phyloP scores from a whole-genome alignment of 805 yeast genomes.

The Metschnikowia rubicola region DNA sequence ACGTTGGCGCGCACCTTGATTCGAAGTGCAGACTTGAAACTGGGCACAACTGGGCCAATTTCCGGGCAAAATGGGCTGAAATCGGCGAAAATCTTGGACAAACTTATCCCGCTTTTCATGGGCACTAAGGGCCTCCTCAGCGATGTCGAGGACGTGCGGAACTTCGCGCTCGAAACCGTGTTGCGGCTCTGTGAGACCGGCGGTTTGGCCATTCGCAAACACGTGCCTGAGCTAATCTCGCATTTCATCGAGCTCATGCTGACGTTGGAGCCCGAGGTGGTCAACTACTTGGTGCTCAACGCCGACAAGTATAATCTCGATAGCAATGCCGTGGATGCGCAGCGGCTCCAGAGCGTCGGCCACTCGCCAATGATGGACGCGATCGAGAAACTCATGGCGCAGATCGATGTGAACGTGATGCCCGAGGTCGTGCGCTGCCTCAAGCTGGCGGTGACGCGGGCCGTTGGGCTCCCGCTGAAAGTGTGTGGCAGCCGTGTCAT shows the following conservation, averaged over 20 bases:
- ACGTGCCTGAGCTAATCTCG: conserved; percentile 63
- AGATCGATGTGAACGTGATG: conserved; percentile 48
- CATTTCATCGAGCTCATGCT: conserved; percentile 74
- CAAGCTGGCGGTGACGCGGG: conserved; percentile 53
- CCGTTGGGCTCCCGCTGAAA: conserved; percentile 90
- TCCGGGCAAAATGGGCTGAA: conserved; percentile 33
- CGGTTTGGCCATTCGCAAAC: conserved; percentile 59
- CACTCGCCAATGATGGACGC: conserved; percentile 88
- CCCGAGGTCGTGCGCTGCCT: conserved; percentile 48
- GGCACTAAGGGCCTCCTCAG: conserved; percentile 78
- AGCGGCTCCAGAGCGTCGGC: conserved; percentile 68
- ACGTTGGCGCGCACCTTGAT: conserved; percentile 61
- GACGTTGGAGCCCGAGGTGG: conserved; percentile 84
- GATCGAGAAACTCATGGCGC: conserved; percentile 63
- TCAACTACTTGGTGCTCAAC: conserved; percentile 80
- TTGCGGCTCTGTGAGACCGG: conserved; percentile 64
- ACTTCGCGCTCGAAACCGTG: conserved; percentile 73
- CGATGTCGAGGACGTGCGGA: conserved; percentile 80
- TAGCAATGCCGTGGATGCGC: conserved; percentile 69
- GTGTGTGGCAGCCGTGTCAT: conserved; percentile 77
- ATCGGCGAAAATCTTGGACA: conserved; percentile 47
- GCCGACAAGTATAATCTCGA: conserved; percentile 83
- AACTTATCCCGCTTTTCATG: conserved; percentile 72
- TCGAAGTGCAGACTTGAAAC: conserved; percentile 47
- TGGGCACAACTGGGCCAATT: conserved; percentile 43